A percentile compares a stretch with the other conserved stretches of the same genome.
These are phyloP conservation scores for Rhodomyrtus psidioides DNA, from an alignment of 441 rosid genomes.

Conservation along the genomic window DNA sequence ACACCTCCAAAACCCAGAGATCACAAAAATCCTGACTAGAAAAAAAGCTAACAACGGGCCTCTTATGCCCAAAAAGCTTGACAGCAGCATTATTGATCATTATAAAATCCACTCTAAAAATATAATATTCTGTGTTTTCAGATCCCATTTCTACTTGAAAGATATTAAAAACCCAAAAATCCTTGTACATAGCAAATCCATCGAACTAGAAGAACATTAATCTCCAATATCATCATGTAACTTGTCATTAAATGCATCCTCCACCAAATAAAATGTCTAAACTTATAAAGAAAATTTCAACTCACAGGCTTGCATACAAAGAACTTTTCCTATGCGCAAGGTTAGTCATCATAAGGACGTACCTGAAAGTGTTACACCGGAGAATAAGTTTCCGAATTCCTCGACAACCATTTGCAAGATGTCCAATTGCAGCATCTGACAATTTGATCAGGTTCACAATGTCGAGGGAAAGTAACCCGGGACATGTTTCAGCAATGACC, in stretches of 20 bases:
- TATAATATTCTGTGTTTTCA: neutral
- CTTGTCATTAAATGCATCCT: neutral
- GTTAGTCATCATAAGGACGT: neutral
- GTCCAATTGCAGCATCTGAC: conserved; percentile 73
- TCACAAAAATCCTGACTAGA: neutral
- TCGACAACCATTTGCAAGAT: conserved; percentile 76
- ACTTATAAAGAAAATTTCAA: neutral
- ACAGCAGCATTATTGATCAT: neutral
- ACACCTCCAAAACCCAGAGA: neutral
- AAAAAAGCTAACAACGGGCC: neutral
- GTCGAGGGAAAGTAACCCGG: conserved; percentile 48
- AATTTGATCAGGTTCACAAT: conserved; percentile 56
- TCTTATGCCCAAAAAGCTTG: neutral
- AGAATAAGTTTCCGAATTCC: conserved; percentile 50
- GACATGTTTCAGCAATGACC: conserved; percentile 62
- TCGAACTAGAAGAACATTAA: neutral
- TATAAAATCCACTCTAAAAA: neutral
- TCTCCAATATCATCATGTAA: neutral
- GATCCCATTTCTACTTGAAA: neutral
- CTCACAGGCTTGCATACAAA: neutral
- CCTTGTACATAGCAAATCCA: neutral
- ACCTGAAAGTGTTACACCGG: conserved; percentile 38
- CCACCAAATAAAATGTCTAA: neutral
- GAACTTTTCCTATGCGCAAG: neutral
- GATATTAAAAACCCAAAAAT: neutral